Percentiles rank a stretch among this genome's conserved stretches.
These are phyloP conservation scores for Mycena venus DNA, from an alignment of 768 basidiomycete species.

Conservation along the genomic window DNA sequence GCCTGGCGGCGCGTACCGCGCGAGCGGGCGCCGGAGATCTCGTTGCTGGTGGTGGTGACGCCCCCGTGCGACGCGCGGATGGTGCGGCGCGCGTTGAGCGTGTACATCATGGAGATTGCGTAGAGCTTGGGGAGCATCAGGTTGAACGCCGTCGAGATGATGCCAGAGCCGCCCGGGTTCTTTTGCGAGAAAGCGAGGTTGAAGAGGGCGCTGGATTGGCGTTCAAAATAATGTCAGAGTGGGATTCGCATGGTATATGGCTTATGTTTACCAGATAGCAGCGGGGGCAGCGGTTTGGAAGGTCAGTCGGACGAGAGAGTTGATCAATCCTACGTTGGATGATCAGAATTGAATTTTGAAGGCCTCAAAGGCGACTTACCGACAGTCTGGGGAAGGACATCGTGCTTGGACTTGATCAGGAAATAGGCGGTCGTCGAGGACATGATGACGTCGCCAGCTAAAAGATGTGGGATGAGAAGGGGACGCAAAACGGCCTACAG, in stretches of 20 bases:
- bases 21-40: constrained; percentile 16
- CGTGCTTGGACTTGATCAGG: constrained; percentile 42
- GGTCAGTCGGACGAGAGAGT: constrained; percentile 46
- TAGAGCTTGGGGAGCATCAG: constrained; percentile 47
- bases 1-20: not conserved
- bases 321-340: constrained; percentile 31
- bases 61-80: constrained; percentile 33
- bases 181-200: constrained; percentile 49
- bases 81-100: constrained; percentile 44
- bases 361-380: constrained; percentile 10
- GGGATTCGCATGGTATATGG: too few relatives aligned
- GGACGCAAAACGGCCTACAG: not conserved
- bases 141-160: constrained; percentile 46
- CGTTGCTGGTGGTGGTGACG: constrained; percentile 16
- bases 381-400: constrained; percentile 45
- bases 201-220: constrained; percentile 43
- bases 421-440: constrained; percentile 42
- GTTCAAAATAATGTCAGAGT: not conserved
- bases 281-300: constrained; percentile 48
- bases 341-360: not conserved
- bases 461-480: not conserved
- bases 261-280: constrained; percentile 41
- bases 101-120: constrained; percentile 53
- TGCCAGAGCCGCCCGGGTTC: constrained; percentile 35
- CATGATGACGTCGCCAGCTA: constrained; percentile 46